Base-by-base conservation (phyloP, 2,329 filamentous ascomycete species). In the Fusarium mexicanum region DNA sequence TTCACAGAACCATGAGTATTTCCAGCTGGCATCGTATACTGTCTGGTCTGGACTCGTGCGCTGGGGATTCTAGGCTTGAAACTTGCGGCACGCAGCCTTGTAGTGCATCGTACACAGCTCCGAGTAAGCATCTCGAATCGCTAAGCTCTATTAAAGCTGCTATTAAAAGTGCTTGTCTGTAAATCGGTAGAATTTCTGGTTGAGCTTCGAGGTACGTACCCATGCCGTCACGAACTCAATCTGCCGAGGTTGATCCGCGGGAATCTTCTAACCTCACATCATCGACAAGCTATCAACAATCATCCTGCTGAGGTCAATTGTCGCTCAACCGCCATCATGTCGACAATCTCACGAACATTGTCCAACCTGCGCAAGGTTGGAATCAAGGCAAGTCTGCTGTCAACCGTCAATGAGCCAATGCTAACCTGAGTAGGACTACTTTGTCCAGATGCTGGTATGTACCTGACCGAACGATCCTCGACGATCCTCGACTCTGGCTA, bases 401-500 rank as follows among this genome's bases (percentile, higher is more conserved):
- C 16, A 29, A 22, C 43, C 13, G 12, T 46, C 46, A 71, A 64
- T 46, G 50, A 51, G 18, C 24, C 46, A 47, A 71, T 69, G 62
- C 74, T 78, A 59, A 78, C 76, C 53, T 66, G 47, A 61, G 50
- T 81, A 97, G 95, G 93, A 98, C 84, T 96, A 92, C 88, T 93
- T 91, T 85, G 93, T 94, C 85, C 96, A 98, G 88, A 90, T 98
- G 89, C 91, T 96, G 86, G 94, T 97, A 94, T 86, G 93, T 88
- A 54, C 80, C 74, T 75, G 68, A 70, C 61, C 61, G 37, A 69
- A 72, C 74, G 66, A 74, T 64, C 59, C 54, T 69, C 61, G 73
- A 72, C 75, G 66, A 74, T 64, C 59, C 50, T 69, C 61, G 73
- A 71, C 48, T 73, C 61, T 72, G 71, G 72, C 75, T 76, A 71